Evolutionary conservation across 805 yeast species (phyloP).

Genomic region (Candida wancherniae): DNA sequence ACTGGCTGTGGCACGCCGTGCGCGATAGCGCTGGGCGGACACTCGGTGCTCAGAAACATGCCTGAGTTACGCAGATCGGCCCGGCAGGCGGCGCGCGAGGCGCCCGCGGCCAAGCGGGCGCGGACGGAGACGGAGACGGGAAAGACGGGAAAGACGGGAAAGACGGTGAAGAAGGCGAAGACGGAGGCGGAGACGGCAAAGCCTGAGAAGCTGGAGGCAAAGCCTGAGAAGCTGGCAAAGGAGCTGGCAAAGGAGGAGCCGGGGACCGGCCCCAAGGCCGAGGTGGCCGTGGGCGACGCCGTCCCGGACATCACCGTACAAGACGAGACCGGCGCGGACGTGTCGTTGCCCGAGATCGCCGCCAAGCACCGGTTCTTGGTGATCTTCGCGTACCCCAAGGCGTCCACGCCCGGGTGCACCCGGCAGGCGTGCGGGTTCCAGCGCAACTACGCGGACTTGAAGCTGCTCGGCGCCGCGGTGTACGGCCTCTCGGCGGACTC

Average conservation of each 20-base stretch:
- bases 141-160: conserved; percentile 2
- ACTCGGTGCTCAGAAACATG: conserved; percentile 7
- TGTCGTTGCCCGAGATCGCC: conserved; percentile 29
- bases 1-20: neutral
- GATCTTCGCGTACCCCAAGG: conserved; percentile 76
- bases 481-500: conserved; percentile 82
- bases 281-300: conserved; percentile 51
- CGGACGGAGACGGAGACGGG: conserved; percentile 4
- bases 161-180: neutral
- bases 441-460: conserved; percentile 52
- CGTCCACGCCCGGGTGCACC: conserved; percentile 95
- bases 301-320: conserved; percentile 60
- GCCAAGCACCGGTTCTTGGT: conserved; percentile 31
- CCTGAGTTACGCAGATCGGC: conserved; percentile 18
- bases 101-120: conserved; percentile 12
- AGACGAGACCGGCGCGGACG: conserved; percentile 66
- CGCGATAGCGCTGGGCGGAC: neutral
- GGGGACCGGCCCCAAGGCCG: too few relatives aligned
- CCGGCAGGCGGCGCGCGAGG: conserved; percentile 10
- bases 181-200: neutral
- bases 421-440: conserved; percentile 90
- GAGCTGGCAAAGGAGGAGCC: too few relatives aligned
- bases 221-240: neutral
- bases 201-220: neutral
- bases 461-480: conserved; percentile 49